Percentiles rank a stretch among this genome's conserved stretches.
Evolutionary conservation across 1,284 basidiomycete genomes (phyloP).

Genomic region (Athelia psychrophila): DNA sequence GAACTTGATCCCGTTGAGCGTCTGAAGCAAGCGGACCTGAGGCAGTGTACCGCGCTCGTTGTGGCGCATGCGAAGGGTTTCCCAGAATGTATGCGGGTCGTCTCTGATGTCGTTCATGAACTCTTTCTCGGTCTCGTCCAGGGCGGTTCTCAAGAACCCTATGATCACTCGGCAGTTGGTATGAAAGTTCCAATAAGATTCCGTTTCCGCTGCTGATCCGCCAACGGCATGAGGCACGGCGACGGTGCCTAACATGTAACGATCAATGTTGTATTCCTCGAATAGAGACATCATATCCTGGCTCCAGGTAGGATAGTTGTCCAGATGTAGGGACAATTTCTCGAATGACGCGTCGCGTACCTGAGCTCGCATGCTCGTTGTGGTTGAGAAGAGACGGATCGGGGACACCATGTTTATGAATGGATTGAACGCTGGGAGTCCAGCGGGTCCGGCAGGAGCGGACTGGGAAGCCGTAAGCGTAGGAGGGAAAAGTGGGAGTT

Average conservation of each 20-base stretch:
- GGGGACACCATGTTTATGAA: too few relatives aligned
- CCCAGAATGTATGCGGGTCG: background rate
- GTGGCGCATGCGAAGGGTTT: background rate
- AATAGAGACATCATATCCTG: background rate
- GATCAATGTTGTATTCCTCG: background rate
- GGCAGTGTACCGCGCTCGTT: background rate
- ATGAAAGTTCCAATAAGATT: background rate
- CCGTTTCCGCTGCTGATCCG: background rate
- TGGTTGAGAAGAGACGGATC: too few relatives aligned
- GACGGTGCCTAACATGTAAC: background rate
- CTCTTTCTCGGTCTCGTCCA: background rate
- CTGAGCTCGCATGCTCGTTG: too few relatives aligned
- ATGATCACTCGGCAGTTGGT: background rate
- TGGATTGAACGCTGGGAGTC: too few relatives aligned
- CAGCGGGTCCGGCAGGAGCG: too few relatives aligned
- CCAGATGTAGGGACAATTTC: background rate
- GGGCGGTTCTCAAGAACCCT: background rate
- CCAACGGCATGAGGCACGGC: too few relatives aligned
- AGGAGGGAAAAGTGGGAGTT: too few relatives aligned
- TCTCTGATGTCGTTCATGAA: background rate
- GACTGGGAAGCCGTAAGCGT: too few relatives aligned
- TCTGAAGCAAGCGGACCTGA: background rate
- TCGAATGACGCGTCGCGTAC: background rate
- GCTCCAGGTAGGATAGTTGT: background rate
- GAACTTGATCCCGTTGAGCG: background rate